Evolutionary conservation across 2,329 filamentous ascomycete species (phyloP).

Genomic region (Neocatenulostroma microsporum): DNA sequence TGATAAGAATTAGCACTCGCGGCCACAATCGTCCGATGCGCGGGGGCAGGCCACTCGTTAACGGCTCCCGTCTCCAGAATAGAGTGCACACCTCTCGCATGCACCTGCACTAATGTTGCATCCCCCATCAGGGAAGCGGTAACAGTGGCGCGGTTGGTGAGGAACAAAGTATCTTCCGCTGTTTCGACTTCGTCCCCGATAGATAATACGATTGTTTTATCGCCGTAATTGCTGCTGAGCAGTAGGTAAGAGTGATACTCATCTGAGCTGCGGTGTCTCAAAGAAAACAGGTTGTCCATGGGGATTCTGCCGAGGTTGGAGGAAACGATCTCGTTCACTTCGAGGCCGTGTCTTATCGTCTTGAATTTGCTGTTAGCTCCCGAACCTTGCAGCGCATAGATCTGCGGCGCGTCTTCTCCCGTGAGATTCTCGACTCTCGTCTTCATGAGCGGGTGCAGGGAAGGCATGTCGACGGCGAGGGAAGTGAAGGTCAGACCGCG

Average conservation of each 20-base stretch:
- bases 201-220: conserved; percentile 74
- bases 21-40: conserved; percentile 90
- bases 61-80: conserved; percentile 68
- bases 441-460: conserved; percentile 80
- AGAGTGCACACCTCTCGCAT: conserved; percentile 91
- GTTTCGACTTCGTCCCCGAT: conserved; percentile 97
- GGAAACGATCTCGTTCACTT: conserved; percentile 62
- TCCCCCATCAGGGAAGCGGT: conserved; percentile 92
- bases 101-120: conserved; percentile 85
- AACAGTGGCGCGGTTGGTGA: conserved; percentile 79
- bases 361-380: conserved; percentile 85
- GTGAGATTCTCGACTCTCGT: conserved; percentile 87
- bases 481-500: conserved; percentile 66
- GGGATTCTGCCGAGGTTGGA: conserved; percentile 24
- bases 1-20: conserved; percentile 90
- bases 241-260: conserved; percentile 91
- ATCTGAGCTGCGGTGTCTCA: conserved; percentile 73
- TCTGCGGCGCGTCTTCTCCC: conserved; percentile 89
- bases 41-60: conserved; percentile 88
- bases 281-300: conserved; percentile 68
- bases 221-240: conserved; percentile 46
- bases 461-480: conserved; percentile 46
- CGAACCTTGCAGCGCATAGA: conserved; percentile 85
- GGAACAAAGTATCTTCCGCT: conserved; percentile 85
- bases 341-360: conserved; percentile 83